Percentiles rank a stretch among this genome's conserved stretches.
Evolutionary conservation across 495 filamentous ascomycete genomes (phyloP).

Genomic region (Penicillium antarcticum): DNA sequence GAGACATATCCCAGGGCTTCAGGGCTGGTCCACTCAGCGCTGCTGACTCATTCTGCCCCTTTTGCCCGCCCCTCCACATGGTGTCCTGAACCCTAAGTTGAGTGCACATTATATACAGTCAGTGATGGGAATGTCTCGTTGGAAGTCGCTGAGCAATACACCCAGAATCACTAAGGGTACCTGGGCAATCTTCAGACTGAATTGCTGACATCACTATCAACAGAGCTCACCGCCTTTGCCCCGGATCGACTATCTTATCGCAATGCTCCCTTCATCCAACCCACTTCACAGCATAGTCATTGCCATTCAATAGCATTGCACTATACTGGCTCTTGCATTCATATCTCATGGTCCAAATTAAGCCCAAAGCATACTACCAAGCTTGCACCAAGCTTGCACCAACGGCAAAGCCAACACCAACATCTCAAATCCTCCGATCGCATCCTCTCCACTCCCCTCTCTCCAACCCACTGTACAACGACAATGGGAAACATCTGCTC

Average conservation of each 20-base stretch:
- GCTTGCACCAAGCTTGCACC: too few species aligned
- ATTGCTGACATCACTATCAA: too few species aligned
- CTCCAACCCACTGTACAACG: neutral
- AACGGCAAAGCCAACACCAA: neutral
- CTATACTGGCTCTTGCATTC: neutral
- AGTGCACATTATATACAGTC: neutral
- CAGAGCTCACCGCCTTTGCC: constrained; percentile 13
- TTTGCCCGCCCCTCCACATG: neutral
- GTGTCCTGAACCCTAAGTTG: neutral
- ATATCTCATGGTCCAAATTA: neutral
- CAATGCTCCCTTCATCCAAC: neutral
- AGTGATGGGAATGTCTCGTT: too few species aligned
- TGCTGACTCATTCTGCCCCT: constrained; percentile 5
- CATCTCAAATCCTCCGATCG: neutral
- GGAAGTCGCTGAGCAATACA: too few species aligned
- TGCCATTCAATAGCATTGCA: neutral
- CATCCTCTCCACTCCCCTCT: neutral
- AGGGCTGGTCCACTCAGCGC: too few species aligned
- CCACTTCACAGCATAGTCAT: neutral
- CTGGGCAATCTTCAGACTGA: too few species aligned
- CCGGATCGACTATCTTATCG: constrained; percentile 23
- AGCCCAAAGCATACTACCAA: neutral
- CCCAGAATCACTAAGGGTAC: too few species aligned
- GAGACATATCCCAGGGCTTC: neutral
- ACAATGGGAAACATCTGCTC: constrained; percentile 76